A percentile compares a stretch with the other conserved stretches of the same genome.
Conservation (phyloP, 2,329 filamentous ascomycete species). For the Fusarium sp. region DNA sequence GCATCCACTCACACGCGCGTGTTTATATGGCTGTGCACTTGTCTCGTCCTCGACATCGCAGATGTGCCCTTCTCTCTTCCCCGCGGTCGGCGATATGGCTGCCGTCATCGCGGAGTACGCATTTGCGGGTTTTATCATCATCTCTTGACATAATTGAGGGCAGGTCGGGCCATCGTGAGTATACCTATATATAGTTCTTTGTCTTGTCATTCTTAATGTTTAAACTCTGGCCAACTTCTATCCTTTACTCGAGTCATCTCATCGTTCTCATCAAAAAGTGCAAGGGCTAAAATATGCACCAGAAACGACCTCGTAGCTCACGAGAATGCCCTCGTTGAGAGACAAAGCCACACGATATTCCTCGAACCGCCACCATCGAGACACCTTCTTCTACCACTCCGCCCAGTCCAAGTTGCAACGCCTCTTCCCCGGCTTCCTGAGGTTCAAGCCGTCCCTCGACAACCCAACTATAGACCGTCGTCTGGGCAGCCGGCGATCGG, state of each 20-base stretch:
- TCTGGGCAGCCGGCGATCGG: conserved; percentile 41
- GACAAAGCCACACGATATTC: conserved; percentile 44
- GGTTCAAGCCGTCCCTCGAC: conserved; percentile 24
- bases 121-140: conserved; percentile 21
- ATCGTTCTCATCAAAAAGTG: not conserved
- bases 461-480: conserved; percentile 31
- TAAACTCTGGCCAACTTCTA: no score
- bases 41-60: not conserved
- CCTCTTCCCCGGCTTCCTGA: conserved; percentile 19
- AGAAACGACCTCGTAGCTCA: conserved; percentile 18
- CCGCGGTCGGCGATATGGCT: conserved; percentile 2
- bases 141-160: not conserved
- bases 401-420: conserved; percentile 7
- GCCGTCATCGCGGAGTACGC: conserved; percentile 31
- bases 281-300: conserved; percentile 28
- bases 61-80: not conserved
- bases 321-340: conserved; percentile 45
- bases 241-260: not conserved
- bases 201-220: not conserved
- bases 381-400: conserved; percentile 1
- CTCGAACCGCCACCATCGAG: conserved; percentile 24
- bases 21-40: not conserved
- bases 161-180: conserved; percentile 2
- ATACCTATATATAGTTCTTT: conserved; percentile 18
- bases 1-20: not conserved